Evolutionary conservation across 768 basidiomycete genomes (phyloP), one percentile per base, ranked within the genome.

Genomic region (Mycena polygramma): DNA sequence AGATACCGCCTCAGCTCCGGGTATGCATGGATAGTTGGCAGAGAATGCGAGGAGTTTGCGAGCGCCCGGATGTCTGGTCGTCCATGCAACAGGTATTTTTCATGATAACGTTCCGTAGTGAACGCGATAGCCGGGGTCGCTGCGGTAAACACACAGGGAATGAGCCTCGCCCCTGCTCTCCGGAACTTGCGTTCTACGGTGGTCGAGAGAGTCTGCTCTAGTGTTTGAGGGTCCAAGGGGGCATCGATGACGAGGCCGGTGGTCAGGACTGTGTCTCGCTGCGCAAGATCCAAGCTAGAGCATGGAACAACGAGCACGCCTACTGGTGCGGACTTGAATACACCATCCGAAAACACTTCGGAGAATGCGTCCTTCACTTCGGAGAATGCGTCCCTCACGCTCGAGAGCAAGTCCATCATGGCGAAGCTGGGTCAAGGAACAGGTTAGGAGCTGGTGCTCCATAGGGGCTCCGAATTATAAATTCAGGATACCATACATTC

Each of bases 141-240:
- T 5, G 54, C 15, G 9, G 19, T 20, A 20, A 55, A 55, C 15
- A 17, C 19, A 15, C 36, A 35, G 35, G 54, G 54, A 5, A 55
- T 55, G 10, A 69, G 36, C 14, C 57, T 39, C 2, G 68, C 63
- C 20, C 63, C 68, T 13, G 63, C 68, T 49, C 62, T 39, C 11
- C 54, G 68, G 53, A 69, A 64, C 39, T 53, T 57, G 17, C n/a
- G 54, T 57, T 64, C 62, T 4, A 64, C 48, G 9, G 64, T 45
- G 7, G 26, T 57, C 13, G 37, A 24, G 8, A 63, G 55, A 22
- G 14, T 63, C 4, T 36, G 8, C 35, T 57, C 46, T 7, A 69
- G 61, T 45, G 20, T 52, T 26, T 36, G 19, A 15, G 62, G 17
- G 24, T 69, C 61, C n/a, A 69, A 30, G 7, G 45, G 61, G 20